These are phyloP conservation scores for Erysiphe neolycopersici DNA, from an alignment of 2,329 filamentous ascomycete genomes.

Conservation along the genomic window DNA sequence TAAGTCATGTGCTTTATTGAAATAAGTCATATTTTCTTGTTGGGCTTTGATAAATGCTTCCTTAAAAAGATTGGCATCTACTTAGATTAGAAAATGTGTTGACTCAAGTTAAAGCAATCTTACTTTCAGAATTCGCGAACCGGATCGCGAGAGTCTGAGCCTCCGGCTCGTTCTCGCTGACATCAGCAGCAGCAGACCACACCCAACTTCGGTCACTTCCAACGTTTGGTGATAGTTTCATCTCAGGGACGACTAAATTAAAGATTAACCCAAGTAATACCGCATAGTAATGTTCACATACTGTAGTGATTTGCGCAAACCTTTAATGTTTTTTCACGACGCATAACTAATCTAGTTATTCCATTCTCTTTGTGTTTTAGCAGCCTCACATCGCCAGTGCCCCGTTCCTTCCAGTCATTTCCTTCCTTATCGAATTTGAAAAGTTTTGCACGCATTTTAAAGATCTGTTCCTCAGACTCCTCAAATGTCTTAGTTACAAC, in stretches of 20 bases:
- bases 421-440: constrained; percentile 90
- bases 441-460: constrained; percentile 99
- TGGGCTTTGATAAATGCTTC: constrained; percentile 92
- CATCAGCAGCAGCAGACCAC: constrained; percentile 93
- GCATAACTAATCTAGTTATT: constrained; percentile 96
- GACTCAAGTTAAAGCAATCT: constrained; percentile 15
- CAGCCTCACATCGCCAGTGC: constrained; percentile 83
- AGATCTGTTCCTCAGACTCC: constrained; percentile 86
- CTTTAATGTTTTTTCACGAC: constrained; percentile 98
- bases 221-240: constrained; percentile 96
- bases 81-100: constrained; percentile 1
- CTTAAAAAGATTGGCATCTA: constrained; percentile 93
- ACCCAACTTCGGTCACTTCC: constrained; percentile 98
- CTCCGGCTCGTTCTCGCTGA: constrained; percentile 93
- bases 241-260: constrained; percentile 69
- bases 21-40: constrained; percentile 79
- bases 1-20: constrained; percentile 20
- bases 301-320: constrained; percentile 99
- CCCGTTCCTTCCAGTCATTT: constrained; percentile 97
- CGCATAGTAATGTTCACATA: constrained; percentile 23
- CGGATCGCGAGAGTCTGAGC: constrained; percentile 88
- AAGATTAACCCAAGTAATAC: neutral
- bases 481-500: constrained; percentile 96
- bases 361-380: constrained; percentile 97
- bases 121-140: constrained; percentile 94